Base-by-base conservation (phyloP, 75 land plant genomes). In the Picea glauca region DNA sequence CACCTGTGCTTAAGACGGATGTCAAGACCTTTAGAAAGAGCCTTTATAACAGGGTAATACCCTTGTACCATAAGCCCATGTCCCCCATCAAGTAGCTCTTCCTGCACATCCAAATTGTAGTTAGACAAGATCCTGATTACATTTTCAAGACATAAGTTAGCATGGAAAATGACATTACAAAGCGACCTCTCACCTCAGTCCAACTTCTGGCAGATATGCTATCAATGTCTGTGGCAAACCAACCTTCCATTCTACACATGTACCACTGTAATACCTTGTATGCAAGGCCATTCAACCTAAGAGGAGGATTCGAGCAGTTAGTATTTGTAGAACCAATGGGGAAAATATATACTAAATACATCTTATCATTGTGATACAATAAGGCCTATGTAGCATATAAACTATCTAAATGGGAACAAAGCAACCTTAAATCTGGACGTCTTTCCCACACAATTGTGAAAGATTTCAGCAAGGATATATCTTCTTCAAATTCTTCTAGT, bases 221-320 rank as follows among this genome's bases (percentile, higher is more conserved):
- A 70, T 95, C 93, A 56, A 88, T 90, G 88, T 98, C 99, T 58
- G 94, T 93, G 33, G 99, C 98, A 89, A 98, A 98, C 99, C 99
- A 98, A 21, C 94, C 99, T 76, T 98, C 99, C 98, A 98, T 90
- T 85, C 99, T 90, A 80, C 99, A 98, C 35, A 98, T 79, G 78
- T 87, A 98, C 99, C 99, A 98, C 58, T 98, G 98, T 66, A 98
- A 64, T 54, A 98, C 98, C 79, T 94, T 89, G 79, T 87, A 77
- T 58, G 92, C 88, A 80, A 93, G 79, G 20, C 99, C 99, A 76
- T 88, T 85, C 78, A 83, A 89, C 80, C 99, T 96, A 87, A 50
- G 67, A 70, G 56, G 14, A 75, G 30, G 46, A 13, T 8, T 7
- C 30, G 8, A 31, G 31, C 1, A 75, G 21, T 43, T 21, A 70